These are phyloP conservation scores for Filobasidium wieringae DNA, from an alignment of 768 basidiomycete genomes.

Conservation along the genomic window DNA sequence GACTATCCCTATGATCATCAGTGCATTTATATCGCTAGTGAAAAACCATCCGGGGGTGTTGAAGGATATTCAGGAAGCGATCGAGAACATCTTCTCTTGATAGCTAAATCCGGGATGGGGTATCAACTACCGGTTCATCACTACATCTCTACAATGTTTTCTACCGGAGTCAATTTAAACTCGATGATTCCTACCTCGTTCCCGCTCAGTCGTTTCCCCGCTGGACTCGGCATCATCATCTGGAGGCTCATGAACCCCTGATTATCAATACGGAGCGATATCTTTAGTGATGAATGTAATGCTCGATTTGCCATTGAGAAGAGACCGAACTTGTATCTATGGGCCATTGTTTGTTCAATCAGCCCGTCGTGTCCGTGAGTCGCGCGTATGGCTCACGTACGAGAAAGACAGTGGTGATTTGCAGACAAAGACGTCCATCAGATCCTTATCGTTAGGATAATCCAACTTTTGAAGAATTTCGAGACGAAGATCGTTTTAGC, in stretches of 20 bases:
- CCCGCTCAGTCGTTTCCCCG: constrained; percentile 31
- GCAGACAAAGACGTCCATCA: constrained; percentile 84
- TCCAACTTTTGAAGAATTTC: constrained; percentile 56
- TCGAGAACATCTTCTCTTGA: no score
- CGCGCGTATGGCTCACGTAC: constrained; percentile 42
- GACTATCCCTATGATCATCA: no score
- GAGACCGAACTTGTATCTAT: constrained; percentile 51
- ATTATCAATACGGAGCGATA: constrained; percentile 72
- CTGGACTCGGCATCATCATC: constrained; percentile 62
- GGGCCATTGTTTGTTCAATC: neutral
- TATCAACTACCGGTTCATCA: no score
- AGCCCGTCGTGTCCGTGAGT: neutral
- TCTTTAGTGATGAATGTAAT: constrained; percentile 70
- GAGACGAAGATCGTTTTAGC: neutral
- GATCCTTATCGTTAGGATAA: constrained; percentile 83
- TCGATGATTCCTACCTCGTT: constrained; percentile 62
- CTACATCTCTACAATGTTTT: no score
- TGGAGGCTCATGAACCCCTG: constrained; percentile 77
- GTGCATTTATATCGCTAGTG: no score
- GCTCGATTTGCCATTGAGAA: constrained; percentile 62
- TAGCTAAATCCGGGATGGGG: no score
- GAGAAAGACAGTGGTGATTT: constrained; percentile 54
- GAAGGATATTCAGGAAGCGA: no score
- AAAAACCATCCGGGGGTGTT: no score
- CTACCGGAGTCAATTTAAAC: constrained; percentile 56